Conservation (phyloP, 805 yeast genomes). For the Komagataella ulmi region DNA sequence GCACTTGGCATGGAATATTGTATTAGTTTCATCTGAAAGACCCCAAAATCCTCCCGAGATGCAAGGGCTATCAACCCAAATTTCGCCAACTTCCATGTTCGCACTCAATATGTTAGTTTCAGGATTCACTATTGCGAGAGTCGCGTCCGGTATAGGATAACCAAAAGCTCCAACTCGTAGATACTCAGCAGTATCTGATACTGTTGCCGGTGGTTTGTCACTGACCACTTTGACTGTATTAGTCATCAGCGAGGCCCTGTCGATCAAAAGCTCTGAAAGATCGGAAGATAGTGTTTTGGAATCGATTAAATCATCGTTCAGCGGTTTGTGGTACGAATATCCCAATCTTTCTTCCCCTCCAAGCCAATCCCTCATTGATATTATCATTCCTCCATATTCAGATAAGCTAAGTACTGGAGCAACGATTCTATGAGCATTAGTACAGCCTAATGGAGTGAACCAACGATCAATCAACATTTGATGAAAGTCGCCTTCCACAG, state of each 20-base stretch:
- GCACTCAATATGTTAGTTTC: conserved; percentile 69
- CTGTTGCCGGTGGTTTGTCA: conserved; percentile 34
- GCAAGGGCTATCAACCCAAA: conserved; percentile 94
- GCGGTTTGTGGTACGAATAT: conserved; percentile 23
- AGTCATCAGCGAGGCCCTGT: conserved; percentile 57
- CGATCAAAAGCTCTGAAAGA: conserved; percentile 56
- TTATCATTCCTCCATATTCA: conserved; percentile 94
- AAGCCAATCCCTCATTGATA: conserved; percentile 85
- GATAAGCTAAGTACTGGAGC: conserved; percentile 81
- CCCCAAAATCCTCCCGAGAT: conserved; percentile 87
- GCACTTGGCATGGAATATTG: conserved; percentile 73
- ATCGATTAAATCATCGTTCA: conserved; percentile 21
- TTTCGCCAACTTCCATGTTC: conserved; percentile 80
- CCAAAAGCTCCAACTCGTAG: conserved; percentile 87
- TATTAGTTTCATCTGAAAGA: conserved; percentile 48
- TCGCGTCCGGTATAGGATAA: conserved; percentile 87
- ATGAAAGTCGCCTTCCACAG: conserved; percentile 87
- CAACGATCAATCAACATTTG: conserved; percentile 83
- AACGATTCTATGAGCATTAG: conserved; percentile 57
- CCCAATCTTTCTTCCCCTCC: conserved; percentile 57
- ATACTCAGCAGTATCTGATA: conserved; percentile 27
- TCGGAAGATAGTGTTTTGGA: conserved; percentile 8
- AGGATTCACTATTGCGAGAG: conserved; percentile 88
- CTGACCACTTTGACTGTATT: conserved; percentile 60
- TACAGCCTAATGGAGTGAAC: conserved; percentile 83